Evolutionary conservation across 768 basidiomycete genomes (phyloP), one percentile per base, ranked within the genome.

Genomic region (Suillus spraguei): DNA sequence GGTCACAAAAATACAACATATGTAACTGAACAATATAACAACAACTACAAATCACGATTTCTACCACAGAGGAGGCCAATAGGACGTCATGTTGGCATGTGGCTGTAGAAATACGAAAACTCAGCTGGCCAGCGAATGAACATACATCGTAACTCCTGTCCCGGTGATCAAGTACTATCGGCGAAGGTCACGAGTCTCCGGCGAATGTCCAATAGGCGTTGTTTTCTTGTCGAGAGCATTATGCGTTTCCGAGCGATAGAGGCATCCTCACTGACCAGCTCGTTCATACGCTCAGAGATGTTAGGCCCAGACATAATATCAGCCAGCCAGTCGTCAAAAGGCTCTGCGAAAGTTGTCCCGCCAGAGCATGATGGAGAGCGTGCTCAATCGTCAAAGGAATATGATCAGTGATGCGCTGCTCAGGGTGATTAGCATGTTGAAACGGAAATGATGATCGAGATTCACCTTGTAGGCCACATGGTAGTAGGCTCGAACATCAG

Each of bases 401-500:
- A 44, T 80, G 73, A 63, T 89, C 88, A 41, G 86, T 79, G 66
- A 85, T 75, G 11, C 85, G 82, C 87, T 89, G 60, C 0, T 22
- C 38, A 7, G 33, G 42, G 50, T 8, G 5, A 14, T n/a, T 28
- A 33, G 52, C 22, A 20, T 44, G 41, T 10, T 62, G 52, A 6
- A 35, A 35, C 9, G 7, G 0, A 17, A 63, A 20, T 20, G 7
- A 22, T 38, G n/a, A 4, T 6, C 24, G 4, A 17, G 52, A 61
- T 73, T 22, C 63, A 84, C 86, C 78, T 84, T 83, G 74, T 78
- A 81, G 8, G 85, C 80, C 0, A 87, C 78, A 44, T 84, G 79
- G 68, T 83, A 87, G 64, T 85, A 88, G 5, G 84, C 86, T 0
- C 80, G 78, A 0, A 86, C 82, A 20, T 82, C 80, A 0, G 85